Base-by-base conservation (phyloP, 73 alveolate genomes). In the Stentor roeselii region DNA sequence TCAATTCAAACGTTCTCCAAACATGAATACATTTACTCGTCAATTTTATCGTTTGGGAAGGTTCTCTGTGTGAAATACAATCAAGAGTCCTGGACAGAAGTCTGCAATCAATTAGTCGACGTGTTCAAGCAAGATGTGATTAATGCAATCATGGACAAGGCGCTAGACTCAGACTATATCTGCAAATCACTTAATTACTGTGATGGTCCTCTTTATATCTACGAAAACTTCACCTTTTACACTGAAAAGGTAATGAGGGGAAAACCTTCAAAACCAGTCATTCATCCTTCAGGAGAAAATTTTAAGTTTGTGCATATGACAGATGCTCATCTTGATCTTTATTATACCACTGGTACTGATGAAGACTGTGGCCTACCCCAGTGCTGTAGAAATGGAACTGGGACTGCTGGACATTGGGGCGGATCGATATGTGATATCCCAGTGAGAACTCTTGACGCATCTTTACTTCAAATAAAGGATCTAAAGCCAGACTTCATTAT, bases 261-360 rank as follows among this genome's bases (percentile, higher is more conserved):
- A n/a, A 67, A 67, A 35, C 82, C 82, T 15, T 32, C 38, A 67
- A 50, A n/a, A 0, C 59, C 59, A 67, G 82, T 31, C 11, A 36
- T 50, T 15, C n/a, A 21, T 35, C 82, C 82, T 32, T 67, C 85
- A 36, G 83, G 59, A 32, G 36, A 35, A 58, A 75, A 88, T 75
- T 67, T 15, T 35, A 91, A 86, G 74, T 89, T 89, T 36, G 90
- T 91, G 3, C 97, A 93, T 76, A 89, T 95, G 60, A 87, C 95
- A 4, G 99, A 95, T 90, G 88, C 92, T 34, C 99, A 95, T 88
- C 75, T 92, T 59, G 97, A 93, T 86, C 84, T 92, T 84, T 86
- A 88, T 6, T 95, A 95, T 85, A 84, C 88, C 58, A 94, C 78
- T 34, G 97, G 97, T 60, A 58, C 95, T 2, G 88, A 83, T 21